Percentiles rank a stretch among this genome's conserved stretches.
Evolutionary conservation across 352 stramenopile species (phyloP).

Genomic region (Phytopythium vexans): DNA sequence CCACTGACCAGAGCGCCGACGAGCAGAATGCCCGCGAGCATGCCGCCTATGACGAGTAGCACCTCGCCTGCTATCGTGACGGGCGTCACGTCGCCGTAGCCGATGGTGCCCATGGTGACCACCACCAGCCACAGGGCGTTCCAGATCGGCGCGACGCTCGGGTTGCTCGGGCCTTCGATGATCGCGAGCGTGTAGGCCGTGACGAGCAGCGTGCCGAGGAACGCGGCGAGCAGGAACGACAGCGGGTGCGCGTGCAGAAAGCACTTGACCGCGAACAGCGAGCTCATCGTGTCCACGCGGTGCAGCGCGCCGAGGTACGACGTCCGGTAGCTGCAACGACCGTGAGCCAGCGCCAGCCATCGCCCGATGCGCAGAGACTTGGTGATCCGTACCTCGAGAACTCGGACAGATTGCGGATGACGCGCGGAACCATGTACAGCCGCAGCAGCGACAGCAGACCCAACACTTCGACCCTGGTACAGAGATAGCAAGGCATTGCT

Average conservation of each 20-base stretch:
- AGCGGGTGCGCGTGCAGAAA: constrained; percentile 70
- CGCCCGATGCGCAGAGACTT: no score
- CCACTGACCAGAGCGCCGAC: constrained; percentile 52
- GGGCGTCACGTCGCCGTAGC: constrained; percentile 64
- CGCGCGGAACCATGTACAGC: constrained; percentile 73
- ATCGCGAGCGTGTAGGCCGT: constrained; percentile 66
- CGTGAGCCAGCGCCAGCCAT: no score
- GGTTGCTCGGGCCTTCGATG: constrained; percentile 64
- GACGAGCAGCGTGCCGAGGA: constrained; percentile 38
- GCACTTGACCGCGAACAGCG: constrained; percentile 82
- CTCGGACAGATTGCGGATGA: constrained; percentile 74
- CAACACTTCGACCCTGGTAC: constrained; percentile 54
- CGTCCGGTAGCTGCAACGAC: constrained; percentile 51
- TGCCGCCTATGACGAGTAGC: constrained; percentile 57
- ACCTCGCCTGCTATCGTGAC: constrained; percentile 55
- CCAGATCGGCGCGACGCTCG: constrained; percentile 43
- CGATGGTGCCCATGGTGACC: constrained; percentile 74
- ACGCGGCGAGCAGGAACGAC: constrained; percentile 42
- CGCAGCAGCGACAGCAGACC: constrained; percentile 62
- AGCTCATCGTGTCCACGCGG: constrained; percentile 72
- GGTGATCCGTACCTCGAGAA: constrained; percentile 51
- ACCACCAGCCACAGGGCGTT: constrained; percentile 72
- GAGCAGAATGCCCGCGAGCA: constrained; percentile 68
- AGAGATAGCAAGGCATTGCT: not conserved
- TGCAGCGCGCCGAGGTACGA: constrained; percentile 72